A percentile compares a stretch with the other conserved stretches of the same genome.
These are phyloP conservation scores for Penicillium chermesinum DNA, from an alignment of 495 filamentous ascomycete genomes.

Conservation along the genomic window DNA sequence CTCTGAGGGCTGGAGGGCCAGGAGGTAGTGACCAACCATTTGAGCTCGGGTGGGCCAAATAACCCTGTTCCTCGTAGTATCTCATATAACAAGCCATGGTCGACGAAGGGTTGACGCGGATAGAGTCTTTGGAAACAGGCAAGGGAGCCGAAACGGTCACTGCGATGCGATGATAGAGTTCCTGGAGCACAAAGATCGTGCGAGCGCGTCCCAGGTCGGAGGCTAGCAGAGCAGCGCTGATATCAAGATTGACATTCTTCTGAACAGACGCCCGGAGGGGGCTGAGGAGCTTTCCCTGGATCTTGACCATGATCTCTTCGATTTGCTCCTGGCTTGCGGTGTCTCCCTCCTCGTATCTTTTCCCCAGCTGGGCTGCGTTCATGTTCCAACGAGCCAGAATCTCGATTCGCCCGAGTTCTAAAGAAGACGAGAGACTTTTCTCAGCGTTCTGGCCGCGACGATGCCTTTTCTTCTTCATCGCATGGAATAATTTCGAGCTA, in stretches of 20 bases:
- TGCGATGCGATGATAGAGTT: neutral
- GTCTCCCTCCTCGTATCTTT: neutral
- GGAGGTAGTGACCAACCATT: neutral
- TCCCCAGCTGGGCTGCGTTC: neutral
- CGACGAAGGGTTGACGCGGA: neutral
- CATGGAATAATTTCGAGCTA: neutral
- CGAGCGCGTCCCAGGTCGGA: neutral
- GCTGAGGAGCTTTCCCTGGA: neutral
- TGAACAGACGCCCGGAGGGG: neutral
- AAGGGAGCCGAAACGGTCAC: neutral
- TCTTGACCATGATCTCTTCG: neutral
- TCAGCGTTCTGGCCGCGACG: neutral
- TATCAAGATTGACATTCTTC: neutral
- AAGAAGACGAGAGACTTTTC: neutral
- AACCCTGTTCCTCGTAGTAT: neutral
- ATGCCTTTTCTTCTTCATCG: neutral
- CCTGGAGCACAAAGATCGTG: neutral
- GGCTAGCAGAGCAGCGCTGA: neutral
- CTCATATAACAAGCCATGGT: neutral
- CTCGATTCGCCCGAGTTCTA: neutral
- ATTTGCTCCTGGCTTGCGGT: neutral
- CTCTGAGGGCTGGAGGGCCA: neutral
- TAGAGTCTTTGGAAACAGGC: neutral
- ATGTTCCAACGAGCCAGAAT: neutral
- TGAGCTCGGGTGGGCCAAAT: neutral